Evolutionary conservation across 352 stramenopile species (phyloP), one percentile per base, ranked within the genome.

Genomic region (Globisporangium viniferum): DNA sequence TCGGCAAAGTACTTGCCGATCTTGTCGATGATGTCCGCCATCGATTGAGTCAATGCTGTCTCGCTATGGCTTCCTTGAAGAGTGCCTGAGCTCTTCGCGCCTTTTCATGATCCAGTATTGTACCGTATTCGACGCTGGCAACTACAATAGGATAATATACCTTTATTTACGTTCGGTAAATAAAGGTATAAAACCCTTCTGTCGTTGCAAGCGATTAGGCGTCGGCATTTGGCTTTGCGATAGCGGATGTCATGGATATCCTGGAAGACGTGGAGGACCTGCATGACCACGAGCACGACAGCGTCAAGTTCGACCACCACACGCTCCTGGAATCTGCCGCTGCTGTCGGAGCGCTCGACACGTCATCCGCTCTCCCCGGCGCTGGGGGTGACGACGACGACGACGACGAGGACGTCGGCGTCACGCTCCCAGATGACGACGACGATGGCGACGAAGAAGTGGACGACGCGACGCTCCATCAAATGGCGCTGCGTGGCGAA

Each of bases 1-100:
- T 88, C 76, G 2, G 78, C 80, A 67, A 90, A 92, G 68, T 88
- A 92, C 66, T 78, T 76, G 48, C 81, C 80, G 53, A 90, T 92
- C 64, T 86, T 89, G 35, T 81, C 81, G 59, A 90, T 80, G 66
- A 90, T 77, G 55, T 89, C 77, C 12, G 74, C 67, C 83, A 90
- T 89, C 31, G n/a, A 24, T 7, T 24, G 41, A 35, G 7, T 24
- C 24, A 24, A 24, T 24, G 24, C 24, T 24, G 24, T 24, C 18
- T 35, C 18, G 56, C 56, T 31, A 24, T 24, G 24, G 24, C 24
- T 24, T 24, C 24, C 24, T 24, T 24, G 24, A 24, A 24, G 24
- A 24, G 24, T 24, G 24, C 18, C 46, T 35, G 31, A 6, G 31
- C 31, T 35, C 31, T 35, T 35, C 31, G 31, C 24, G 24, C 24